A percentile compares a stretch with the other conserved stretches of the same genome.
Evolutionary conservation across 805 yeast species (phyloP).

Genomic region (Wickerhamomyces canadensis): DNA sequence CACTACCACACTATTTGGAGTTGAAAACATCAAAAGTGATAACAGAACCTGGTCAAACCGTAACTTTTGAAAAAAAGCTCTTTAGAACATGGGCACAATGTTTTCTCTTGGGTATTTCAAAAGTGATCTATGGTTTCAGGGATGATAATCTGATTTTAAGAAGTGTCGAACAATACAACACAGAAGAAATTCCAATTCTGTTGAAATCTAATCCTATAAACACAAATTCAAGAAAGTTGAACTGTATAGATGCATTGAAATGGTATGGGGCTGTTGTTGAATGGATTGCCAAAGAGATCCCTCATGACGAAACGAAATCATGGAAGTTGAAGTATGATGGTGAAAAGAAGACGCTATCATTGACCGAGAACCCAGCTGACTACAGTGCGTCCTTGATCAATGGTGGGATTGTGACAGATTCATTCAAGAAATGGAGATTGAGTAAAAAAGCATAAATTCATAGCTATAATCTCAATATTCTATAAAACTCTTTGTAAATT

Average conservation of each 20-base stretch:
- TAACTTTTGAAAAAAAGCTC: slow-evolving; percentile 68
- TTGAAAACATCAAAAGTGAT: slow-evolving; percentile 67
- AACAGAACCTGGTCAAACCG: slow-evolving; percentile 49
- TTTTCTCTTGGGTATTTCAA: slow-evolving; percentile 79
- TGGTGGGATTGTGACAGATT: slow-evolving; percentile 42
- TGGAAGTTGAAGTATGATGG: slow-evolving; percentile 56
- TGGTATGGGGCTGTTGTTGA: slow-evolving; percentile 84
- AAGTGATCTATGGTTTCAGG: slow-evolving; percentile 79
- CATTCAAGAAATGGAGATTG: slow-evolving; percentile 50
- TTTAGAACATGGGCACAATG: slow-evolving; percentile 91
- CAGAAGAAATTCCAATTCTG: slow-evolving; percentile 72
- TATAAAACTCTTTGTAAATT: too few species aligned
- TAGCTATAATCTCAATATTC: too few species aligned
- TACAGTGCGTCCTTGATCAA: slow-evolving; percentile 31
- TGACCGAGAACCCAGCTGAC: slow-evolving; percentile 40
- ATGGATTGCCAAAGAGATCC: slow-evolving; percentile 60
- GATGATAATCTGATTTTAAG: slow-evolving; percentile 62
- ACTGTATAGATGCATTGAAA: slow-evolving; percentile 72
- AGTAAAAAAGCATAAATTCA: slow-evolving; percentile 5
- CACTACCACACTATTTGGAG: slow-evolving; percentile 72
- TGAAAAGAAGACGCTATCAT: slow-evolving; percentile 43
- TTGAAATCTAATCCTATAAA: slow-evolving; percentile 46
- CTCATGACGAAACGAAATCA: slow-evolving; percentile 46
- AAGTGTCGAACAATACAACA: slow-evolving; percentile 67
- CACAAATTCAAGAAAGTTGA: slow-evolving; percentile 42